Conservation (phyloP, 2,329 filamentous ascomycete species). For the Erysiphe pulchra region DNA sequence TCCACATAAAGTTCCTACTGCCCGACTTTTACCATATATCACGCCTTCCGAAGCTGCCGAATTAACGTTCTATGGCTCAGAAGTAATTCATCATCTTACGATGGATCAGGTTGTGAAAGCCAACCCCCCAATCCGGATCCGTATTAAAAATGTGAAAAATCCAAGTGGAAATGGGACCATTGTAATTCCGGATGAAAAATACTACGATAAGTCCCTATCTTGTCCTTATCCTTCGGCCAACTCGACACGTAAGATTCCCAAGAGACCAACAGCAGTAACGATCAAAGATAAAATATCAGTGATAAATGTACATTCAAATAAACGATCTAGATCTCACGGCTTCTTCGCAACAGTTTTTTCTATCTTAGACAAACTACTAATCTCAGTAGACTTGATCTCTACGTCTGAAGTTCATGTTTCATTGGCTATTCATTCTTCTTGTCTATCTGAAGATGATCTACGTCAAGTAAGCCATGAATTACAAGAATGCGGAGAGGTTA, state of each 20-base stretch:
- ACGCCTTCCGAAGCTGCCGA: conserved; percentile 90
- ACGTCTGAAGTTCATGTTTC: conserved; percentile 93
- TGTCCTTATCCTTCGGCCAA: conserved; percentile 21
- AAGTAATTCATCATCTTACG: conserved; percentile 95
- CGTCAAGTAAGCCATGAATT: conserved; percentile 46
- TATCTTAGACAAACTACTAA: conserved; percentile 61
- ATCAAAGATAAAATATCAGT: conserved; percentile 95
- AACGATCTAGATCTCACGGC: conserved; percentile 81
- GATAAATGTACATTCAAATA: conserved; percentile 95
- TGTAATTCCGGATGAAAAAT: conserved; percentile 49
- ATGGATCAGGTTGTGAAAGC: conserved; percentile 91
- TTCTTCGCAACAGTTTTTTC: conserved; percentile 89
- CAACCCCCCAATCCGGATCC: conserved; percentile 52
- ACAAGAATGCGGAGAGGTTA: conserved; percentile 63
- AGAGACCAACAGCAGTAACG: conserved; percentile 69
- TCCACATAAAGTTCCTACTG: conserved; percentile 73
- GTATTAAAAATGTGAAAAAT: conserved; percentile 84
- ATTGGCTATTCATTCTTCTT: conserved; percentile 77
- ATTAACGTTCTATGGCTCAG: conserved; percentile 78
- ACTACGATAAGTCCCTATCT: conserved; percentile 25
- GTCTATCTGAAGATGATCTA: conserved; percentile 33
- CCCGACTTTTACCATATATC: conserved; percentile 65
- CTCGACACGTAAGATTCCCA: conserved; percentile 28
- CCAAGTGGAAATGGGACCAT: conserved; percentile 54
- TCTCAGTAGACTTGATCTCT: conserved; percentile 90